Evolutionary conservation across 306 rosid species (phyloP), one percentile per base, ranked within the genome.

Genomic region (Malus fusca): DNA sequence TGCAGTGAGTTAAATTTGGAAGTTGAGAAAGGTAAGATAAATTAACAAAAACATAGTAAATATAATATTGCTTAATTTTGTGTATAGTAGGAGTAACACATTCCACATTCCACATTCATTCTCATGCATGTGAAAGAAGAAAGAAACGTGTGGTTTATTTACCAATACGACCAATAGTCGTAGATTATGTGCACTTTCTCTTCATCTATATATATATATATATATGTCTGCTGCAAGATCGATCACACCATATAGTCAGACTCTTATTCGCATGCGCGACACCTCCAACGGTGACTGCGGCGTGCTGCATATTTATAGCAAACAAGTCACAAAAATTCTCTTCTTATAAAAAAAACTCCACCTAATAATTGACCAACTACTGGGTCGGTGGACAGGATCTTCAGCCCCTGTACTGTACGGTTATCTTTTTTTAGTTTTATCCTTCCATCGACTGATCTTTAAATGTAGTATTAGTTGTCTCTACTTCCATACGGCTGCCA

Each of bases 251-350:
- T 22, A n/a, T 22, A 43, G 53, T 72, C 76, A 59, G 42, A 40
- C 3, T 37, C 56, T 59, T 59, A 70, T 28, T 46, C 42, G 89
- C 91, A 88, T 88, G 89, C 91, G 87, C 86, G 87, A 88, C 87
- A 83, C 67, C 25, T 76, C 62, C 68, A 77, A 75, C 88, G 82
- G 51, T 77, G 84, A 73, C 79, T 81, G 85, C 85, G 87, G 85
- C 81, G 78, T 62, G 26, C 8, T 6, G 8, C 55, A 48, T 48
- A 17, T 48, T 12, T 10, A 12, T 14, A 64, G 18, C 23, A 14
- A 51, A 17, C 25, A 61, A 62, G 61, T 71, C 67, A 31, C 66
- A 48, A 75, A 63, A 70, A 55, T 71, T 68, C 72, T 31, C 15
- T 35, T 51, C 6, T 28, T 58, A 30, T 31, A 19, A 4, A 22